Base-by-base conservation (phyloP, 2,329 filamentous ascomycete genomes). In the Rhinocladiella similis region DNA sequence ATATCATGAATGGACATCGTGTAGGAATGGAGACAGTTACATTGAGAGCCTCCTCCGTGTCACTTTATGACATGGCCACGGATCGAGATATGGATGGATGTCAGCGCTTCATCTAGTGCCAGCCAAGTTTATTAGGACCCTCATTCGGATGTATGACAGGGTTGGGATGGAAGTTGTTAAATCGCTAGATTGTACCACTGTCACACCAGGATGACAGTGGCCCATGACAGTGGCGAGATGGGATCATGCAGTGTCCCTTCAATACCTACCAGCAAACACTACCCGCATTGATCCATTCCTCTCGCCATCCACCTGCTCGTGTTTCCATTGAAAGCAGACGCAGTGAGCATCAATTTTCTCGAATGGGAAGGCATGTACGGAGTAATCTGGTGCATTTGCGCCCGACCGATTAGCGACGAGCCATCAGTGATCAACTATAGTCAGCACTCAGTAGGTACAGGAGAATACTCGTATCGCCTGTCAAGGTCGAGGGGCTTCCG, bases 301-400 rank as follows among this genome's bases (percentile, higher is more conserved):
- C 14, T n/a, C 25, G 9, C 12, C 43, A 14, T 29, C 43, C 20
- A 27, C 4, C 1, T 41, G n/a, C 25, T 16, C 16, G 16, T 43
- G 22, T 12, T 33, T 33, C 3, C 29, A 33, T 3, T 12, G 4
- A 33, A 3, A 10, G 3, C 10, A 33, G 29, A 12, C 29, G 22
- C 9, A 14, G 49, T 45, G 36, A 35, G n/a, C 14, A 18, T 27
- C 50, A 25, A n/a, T 48, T 18, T 53, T 12, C 25, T 5, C 47
- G 27, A 39, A 52, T 14, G 27, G 6, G 41, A 25, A n/a, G 42
- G n/a, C 36, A 14, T 42, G 19, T 14, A n/a, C n/a, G n/a, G n/a
- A n/a, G n/a, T n/a, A 14, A 6, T 18, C 29, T 29, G 7, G 50
- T 61, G 59, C 59, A 58, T 56, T 61, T 16, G 53, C 55, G 59